Evolutionary conservation across 2,329 filamentous ascomycete species (phyloP).

Genomic region (Arthrinium puccinioides): DNA sequence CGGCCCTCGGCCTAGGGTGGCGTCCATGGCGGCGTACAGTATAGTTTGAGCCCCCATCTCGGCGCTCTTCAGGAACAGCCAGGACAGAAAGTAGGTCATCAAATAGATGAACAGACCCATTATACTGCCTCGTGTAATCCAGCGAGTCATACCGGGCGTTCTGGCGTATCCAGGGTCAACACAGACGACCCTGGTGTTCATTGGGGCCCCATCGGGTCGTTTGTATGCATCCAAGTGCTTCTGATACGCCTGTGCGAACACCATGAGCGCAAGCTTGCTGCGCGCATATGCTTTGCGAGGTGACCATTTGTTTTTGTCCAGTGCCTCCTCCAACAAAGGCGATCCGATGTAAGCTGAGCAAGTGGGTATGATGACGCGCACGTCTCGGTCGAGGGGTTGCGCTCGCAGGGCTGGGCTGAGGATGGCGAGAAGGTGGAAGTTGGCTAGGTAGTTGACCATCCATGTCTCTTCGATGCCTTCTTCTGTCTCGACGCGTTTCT

Average conservation of each 20-base stretch:
- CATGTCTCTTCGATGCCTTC: constrained; percentile 86
- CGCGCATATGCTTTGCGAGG: constrained; percentile 53
- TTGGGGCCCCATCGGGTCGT: constrained; percentile 74
- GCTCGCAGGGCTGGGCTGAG: constrained; percentile 83
- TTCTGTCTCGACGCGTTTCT: constrained; percentile 51
- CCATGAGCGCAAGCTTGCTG: constrained; percentile 74
- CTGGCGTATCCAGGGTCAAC: constrained; percentile 81
- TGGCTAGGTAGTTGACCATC: constrained; percentile 92
- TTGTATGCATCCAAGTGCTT: constrained; percentile 82
- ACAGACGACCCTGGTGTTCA: constrained; percentile 76
- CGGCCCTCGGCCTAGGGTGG: constrained; percentile 51
- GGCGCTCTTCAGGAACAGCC: constrained; percentile 82
- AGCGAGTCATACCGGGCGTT: constrained; percentile 81
- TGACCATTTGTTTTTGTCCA: constrained; percentile 44
- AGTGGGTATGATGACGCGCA: constrained; percentile 77
- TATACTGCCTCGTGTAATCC: constrained; percentile 78
- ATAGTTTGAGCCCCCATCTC: constrained; percentile 81
- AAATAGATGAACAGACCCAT: constrained; percentile 74
- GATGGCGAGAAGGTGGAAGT: constrained; percentile 90
- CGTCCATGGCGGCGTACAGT: constrained; percentile 79
- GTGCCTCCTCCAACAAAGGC: constrained; percentile 52
- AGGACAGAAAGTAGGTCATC: constrained; percentile 70
- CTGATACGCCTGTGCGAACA: constrained; percentile 85
- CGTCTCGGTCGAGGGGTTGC: constrained; percentile 89
- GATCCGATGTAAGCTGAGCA: constrained; percentile 84